These are phyloP conservation scores for Cyclotella kingstonii DNA, from an alignment of 108 stramenopile genomes.

Conservation along the genomic window DNA sequence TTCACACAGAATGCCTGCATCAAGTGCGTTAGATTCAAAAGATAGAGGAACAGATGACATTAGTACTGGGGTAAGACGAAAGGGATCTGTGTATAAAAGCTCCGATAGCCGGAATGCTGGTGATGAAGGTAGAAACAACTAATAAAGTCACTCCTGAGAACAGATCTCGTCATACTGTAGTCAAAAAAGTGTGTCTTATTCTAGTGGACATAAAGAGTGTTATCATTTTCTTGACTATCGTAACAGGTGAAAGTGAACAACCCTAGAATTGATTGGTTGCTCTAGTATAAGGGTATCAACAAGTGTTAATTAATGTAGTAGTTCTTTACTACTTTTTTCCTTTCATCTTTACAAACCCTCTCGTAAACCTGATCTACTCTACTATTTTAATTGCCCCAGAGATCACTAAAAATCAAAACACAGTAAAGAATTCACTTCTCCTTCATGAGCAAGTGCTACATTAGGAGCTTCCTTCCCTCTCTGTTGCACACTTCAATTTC, in stretches of 20 bases:
- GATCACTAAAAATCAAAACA: too few relatives aligned
- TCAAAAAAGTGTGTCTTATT: not conserved
- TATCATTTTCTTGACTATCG: too few relatives aligned
- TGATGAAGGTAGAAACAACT: slow-evolving; percentile 48
- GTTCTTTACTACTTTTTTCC: too few relatives aligned
- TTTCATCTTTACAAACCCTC: too few relatives aligned
- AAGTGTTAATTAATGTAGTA: too few relatives aligned
- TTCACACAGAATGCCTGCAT: slow-evolving; percentile 62
- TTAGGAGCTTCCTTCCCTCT: not conserved
- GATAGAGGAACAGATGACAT: slow-evolving; percentile 55
- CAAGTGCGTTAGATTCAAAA: slow-evolving; percentile 60
- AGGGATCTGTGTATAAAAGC: slow-evolving; percentile 42
- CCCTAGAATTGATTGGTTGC: too few relatives aligned
- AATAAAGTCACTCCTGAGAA: slow-evolving; percentile 4
- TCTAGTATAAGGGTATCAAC: too few relatives aligned
- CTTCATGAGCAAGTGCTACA: not conserved
- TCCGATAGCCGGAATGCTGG: slow-evolving; percentile 36
- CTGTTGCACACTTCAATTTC: slow-evolving; percentile 23
- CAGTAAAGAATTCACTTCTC: too few relatives aligned
- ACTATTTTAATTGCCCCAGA: too few relatives aligned
- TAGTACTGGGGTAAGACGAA: slow-evolving; percentile 53
- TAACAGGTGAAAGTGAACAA: too few relatives aligned
- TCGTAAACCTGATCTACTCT: too few relatives aligned
- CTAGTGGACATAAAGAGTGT: not conserved
- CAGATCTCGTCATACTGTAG: not conserved